Conservation (phyloP, 208 protist species). For the Histomonas meleagridis region DNA sequence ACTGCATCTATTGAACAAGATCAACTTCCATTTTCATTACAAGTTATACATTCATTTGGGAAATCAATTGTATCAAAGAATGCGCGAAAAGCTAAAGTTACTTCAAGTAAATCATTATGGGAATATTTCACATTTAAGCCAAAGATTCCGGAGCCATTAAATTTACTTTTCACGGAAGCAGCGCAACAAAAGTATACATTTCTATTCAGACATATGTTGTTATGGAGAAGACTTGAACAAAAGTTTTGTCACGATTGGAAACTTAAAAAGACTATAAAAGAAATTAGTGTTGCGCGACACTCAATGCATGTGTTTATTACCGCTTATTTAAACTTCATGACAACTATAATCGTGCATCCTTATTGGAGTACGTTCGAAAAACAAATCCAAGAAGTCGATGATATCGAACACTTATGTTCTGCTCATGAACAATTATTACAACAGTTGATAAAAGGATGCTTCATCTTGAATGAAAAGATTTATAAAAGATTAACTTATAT, state of each 20-base stretch:
- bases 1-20: background rate
- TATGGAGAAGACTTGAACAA: slow-evolving; percentile 18
- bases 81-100: background rate
- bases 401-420: background rate
- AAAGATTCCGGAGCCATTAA: background rate
- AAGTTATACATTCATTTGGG: background rate
- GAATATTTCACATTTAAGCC: background rate
- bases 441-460: background rate
- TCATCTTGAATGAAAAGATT: background rate
- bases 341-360: slow-evolving; percentile 8
- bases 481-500: background rate
- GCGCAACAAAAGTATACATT: background rate
- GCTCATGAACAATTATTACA: slow-evolving; percentile 14
- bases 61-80: background rate
- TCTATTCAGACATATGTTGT: background rate
- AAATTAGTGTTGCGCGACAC: background rate
- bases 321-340: background rate
- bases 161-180: background rate
- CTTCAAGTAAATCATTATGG: background rate
- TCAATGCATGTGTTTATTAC: background rate
- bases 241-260: background rate
- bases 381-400: background rate
- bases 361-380: background rate
- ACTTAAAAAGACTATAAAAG: background rate
- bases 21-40: background rate